Evolutionary conservation across 805 yeast species (phyloP), one percentile per base, ranked within the genome.

Genomic region (Spencermartinsiella europaea): DNA sequence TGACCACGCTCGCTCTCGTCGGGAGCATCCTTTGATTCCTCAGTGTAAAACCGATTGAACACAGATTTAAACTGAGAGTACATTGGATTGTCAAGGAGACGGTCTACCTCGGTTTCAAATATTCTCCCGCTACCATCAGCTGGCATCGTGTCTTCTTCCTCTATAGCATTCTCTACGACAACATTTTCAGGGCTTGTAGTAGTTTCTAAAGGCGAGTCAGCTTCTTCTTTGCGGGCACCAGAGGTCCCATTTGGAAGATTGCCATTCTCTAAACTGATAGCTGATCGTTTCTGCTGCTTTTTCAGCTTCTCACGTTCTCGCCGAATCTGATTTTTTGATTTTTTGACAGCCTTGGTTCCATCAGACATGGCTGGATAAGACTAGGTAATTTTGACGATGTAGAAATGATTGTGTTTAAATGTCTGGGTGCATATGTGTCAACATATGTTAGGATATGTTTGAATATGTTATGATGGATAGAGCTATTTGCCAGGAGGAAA

Each of bases 241-340:
- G 3, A 34, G 36, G 14, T 40, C n/a, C 41, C 16, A 17, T 17
- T 3, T 33, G 28, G n/a, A 21, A 5, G 33, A 37, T 33, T 21
- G 40, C 40, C 12, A 20, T 42, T 4, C 37, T 46, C 25, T n/a
- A n/a, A n/a, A n/a, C n/a, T n/a, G n/a, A n/a, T n/a, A n/a, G n/a
- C n/a, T n/a, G n/a, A n/a, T 17, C 15, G 56, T 61, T 25, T 56
- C 61, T 7, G 62, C 56, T 28, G 57, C 57, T 52, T 66, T 41
- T 64, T 62, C 28, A 61, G 58, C 57, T 76, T 77, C 4, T 73
- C 75, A 51, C 64, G 64, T 51, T 74, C 58, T 48, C 71, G 64
- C 46, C 66, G 64, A 34, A 68, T 45, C 49, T 69, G 70, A 17
- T 59, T 62, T 48, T 68, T 70, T 41, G 69, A 60, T 37, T 67